Evolutionary conservation across 441 rosid species (phyloP).

Genomic region (Hypseocharis bilobata): DNA sequence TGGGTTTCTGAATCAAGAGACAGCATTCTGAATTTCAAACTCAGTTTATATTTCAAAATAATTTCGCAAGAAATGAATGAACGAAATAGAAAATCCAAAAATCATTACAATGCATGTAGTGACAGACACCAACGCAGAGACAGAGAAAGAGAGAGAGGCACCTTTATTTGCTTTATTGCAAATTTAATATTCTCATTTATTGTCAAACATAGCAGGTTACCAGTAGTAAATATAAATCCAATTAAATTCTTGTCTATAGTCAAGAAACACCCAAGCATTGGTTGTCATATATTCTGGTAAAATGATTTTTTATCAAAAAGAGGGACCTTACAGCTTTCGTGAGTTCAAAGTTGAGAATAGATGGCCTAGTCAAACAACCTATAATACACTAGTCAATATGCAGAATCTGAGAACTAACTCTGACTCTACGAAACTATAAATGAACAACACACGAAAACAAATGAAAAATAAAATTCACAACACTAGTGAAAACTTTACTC

Average conservation of each 20-base stretch:
- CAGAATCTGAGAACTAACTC: too few relatives aligned
- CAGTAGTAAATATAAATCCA: too few relatives aligned
- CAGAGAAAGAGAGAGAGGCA: neutral
- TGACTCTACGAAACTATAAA: neutral
- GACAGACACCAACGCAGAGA: neutral
- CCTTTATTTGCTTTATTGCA: neutral
- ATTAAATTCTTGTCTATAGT: too few relatives aligned
- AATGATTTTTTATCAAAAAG: too few relatives aligned
- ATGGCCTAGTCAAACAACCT: too few relatives aligned
- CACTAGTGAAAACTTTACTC: neutral
- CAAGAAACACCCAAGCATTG: too few relatives aligned
- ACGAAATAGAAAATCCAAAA: neutral
- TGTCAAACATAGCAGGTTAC: neutral
- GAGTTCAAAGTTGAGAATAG: too few relatives aligned
- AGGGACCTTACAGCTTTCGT: too few relatives aligned
- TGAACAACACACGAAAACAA: neutral
- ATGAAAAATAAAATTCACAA: neutral
- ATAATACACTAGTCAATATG: too few relatives aligned
- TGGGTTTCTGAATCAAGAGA: constrained; percentile 57
- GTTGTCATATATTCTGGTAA: too few relatives aligned
- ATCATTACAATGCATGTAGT: neutral
- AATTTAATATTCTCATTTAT: neutral
- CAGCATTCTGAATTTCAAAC: neutral
- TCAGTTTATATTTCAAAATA: neutral
- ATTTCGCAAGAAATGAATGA: neutral